phyloP scores from a whole-genome alignment of 1,284 basidiomycete species.

The Cryptococcus floricola region DNA sequence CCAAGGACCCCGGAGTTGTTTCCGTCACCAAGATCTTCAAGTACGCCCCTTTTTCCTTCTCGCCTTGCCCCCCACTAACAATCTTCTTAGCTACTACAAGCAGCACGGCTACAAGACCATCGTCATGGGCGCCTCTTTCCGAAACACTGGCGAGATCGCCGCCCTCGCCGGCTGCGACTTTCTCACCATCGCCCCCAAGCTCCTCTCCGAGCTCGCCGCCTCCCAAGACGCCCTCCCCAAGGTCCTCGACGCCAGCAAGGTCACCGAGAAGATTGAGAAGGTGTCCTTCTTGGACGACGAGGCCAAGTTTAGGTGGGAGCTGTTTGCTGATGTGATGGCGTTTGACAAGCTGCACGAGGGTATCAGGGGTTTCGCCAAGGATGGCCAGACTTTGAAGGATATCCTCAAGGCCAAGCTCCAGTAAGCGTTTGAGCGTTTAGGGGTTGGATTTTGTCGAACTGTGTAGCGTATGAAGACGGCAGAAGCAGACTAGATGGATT shows the following conservation, averaged over 20 bases:
- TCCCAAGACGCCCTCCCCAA: constrained; percentile 72
- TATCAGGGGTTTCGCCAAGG: constrained; percentile 94
- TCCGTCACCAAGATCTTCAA: constrained; percentile 96
- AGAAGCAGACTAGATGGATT: no score
- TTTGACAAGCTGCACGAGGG: constrained; percentile 95
- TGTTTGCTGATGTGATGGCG: constrained; percentile 89
- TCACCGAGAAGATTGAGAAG: constrained; percentile 66
- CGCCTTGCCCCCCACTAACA: neutral
- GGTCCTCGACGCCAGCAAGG: constrained; percentile 67
- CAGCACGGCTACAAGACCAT: constrained; percentile 98
- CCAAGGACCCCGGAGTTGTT: constrained; percentile 89
- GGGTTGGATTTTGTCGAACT: no score
- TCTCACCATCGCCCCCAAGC: constrained; percentile 86
- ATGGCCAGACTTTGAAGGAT: constrained; percentile 82
- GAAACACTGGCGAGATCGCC: constrained; percentile 90
- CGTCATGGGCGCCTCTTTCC: constrained; percentile 99
- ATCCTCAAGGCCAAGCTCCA: constrained; percentile 73
- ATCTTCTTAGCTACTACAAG: constrained; percentile 73
- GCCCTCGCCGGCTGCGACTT: constrained; percentile 94
- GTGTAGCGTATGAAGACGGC: no score
- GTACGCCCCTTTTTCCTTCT: constrained; percentile 7
- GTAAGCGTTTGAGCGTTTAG: neutral
- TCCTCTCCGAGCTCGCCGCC: constrained; percentile 89
- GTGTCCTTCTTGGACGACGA: constrained; percentile 88
- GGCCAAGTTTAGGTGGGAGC: constrained; percentile 88